phyloP scores from a whole-genome alignment of 2,329 filamentous ascomycete species.

The Botrytis squamosa region DNA sequence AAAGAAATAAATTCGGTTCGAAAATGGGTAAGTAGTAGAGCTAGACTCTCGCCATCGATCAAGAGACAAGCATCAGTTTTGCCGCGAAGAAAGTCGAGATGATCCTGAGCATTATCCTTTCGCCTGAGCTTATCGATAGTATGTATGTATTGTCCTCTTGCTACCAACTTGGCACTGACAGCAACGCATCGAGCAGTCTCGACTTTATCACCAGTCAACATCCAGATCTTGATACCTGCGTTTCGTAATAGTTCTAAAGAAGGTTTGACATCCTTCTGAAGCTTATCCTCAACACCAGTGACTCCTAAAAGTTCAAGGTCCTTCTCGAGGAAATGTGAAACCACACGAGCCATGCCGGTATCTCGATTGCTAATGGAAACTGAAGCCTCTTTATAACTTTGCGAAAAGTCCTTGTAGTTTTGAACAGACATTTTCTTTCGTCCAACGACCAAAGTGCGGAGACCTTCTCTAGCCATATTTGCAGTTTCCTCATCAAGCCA shows the following conservation, averaged over 20 bases:
- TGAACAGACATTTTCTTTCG: constrained; percentile 76
- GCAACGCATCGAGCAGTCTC: constrained; percentile 97
- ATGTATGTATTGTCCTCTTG: constrained; percentile 92
- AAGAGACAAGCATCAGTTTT: constrained; percentile 86
- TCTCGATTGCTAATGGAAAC: constrained; percentile 79
- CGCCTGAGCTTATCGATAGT: constrained; percentile 83
- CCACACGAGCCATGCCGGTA: constrained; percentile 73
- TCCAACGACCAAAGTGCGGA: constrained; percentile 93
- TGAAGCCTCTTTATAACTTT: constrained; percentile 74
- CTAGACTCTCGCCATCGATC: constrained; percentile 89
- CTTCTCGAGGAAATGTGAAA: constrained; percentile 78
- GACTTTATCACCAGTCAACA: constrained; percentile 98
- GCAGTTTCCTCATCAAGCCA: constrained; percentile 98
- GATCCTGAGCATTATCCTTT: constrained; percentile 81
- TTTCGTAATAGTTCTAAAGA: constrained; percentile 93
- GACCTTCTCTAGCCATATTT: constrained; percentile 98
- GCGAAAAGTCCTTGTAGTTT: constrained; percentile 79
- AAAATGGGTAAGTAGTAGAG: constrained; percentile 79
- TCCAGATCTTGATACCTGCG: constrained; percentile 99
- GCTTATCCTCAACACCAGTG: constrained; percentile 94
- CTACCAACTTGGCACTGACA: constrained; percentile 89
- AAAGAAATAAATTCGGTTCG: constrained; percentile 81
- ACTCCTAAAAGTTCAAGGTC: constrained; percentile 94
- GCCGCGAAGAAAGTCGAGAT: constrained; percentile 82
- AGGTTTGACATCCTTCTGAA: constrained; percentile 93